Conservation (phyloP, 129 eudicot species). For the Lactuca sativa region DNA sequence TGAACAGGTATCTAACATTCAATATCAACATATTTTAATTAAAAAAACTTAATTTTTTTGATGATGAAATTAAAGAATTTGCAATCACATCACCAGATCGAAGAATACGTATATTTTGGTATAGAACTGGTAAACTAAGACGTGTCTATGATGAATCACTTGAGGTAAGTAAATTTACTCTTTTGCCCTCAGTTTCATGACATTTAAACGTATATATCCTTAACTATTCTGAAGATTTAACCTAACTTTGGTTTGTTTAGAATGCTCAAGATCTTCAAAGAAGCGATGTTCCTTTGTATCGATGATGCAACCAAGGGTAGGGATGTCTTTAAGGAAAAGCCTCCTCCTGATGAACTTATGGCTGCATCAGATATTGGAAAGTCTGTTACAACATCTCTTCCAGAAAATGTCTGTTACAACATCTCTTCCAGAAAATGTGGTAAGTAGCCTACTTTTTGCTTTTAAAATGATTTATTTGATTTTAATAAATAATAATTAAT, state of each 20-base stretch:
- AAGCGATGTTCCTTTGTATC: conserved; percentile 83
- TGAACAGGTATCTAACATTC: too few species aligned
- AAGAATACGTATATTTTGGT: conserved; percentile 96
- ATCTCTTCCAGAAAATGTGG: too few species aligned
- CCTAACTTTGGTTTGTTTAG: conserved; percentile 36
- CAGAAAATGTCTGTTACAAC: too few species aligned
- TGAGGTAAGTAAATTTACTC: conserved; percentile 72
- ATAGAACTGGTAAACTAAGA: conserved; percentile 78
- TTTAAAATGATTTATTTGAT: not conserved
- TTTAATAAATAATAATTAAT: too few species aligned
- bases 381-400: conserved; percentile 81
- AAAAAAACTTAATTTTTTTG: too few species aligned
- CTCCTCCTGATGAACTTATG: conserved; percentile 96
- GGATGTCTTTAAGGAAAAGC: conserved; percentile 95
- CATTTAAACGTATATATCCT: not conserved
- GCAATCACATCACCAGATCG: conserved; percentile 95
- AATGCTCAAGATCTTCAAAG: conserved; percentile 97
- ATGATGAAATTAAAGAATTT: too few species aligned
- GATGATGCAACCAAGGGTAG: conserved; percentile 95
- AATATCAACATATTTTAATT: too few species aligned
- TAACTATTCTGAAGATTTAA: not conserved
- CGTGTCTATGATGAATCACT: conserved; percentile 98
- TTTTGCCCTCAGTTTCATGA: not conserved
- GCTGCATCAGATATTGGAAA: conserved; percentile 91
- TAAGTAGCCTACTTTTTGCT: conserved; percentile 32